Evolutionary conservation across 208 protist species (phyloP).

Genomic region (Angomonas ambiguus): DNA sequence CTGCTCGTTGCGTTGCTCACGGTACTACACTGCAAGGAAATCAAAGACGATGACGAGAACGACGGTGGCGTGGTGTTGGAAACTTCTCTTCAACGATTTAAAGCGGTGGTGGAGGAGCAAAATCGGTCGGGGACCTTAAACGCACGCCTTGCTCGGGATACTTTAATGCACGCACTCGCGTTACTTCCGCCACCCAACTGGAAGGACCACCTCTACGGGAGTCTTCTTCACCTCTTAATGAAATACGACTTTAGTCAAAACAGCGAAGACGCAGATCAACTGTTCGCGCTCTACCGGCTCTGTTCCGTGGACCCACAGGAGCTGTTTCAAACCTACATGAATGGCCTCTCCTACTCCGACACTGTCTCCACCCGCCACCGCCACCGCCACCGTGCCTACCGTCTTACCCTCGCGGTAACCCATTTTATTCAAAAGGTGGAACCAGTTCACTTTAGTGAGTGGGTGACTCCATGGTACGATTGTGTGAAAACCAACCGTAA

Average conservation of each 20-base stretch:
- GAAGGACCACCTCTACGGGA: neutral
- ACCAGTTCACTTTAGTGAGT: neutral
- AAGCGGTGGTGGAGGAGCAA: neutral
- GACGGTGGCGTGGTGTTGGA: too few relatives aligned
- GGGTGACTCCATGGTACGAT: neutral
- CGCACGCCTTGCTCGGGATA: too few relatives aligned
- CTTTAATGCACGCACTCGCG: neutral
- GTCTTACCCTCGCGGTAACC: neutral
- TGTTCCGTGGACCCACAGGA: neutral
- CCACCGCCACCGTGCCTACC: neutral
- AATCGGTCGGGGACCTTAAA: too few relatives aligned
- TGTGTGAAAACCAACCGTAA: neutral
- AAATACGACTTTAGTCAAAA: neutral
- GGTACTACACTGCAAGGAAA: too few relatives aligned
- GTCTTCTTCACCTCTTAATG: neutral
- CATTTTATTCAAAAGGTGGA: neutral
- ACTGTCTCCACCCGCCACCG: neutral
- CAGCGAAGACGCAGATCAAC: neutral
- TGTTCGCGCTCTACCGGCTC: neutral
- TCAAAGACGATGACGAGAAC: too few relatives aligned
- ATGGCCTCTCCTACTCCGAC: neutral
- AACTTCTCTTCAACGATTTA: neutral
- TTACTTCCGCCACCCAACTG: neutral
- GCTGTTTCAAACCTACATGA: neutral
- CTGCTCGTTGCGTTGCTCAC: too few relatives aligned